A percentile compares a stretch with the other conserved stretches of the same genome.
Conservation (phyloP, 73 alveolate species). For the Uronychia binucleata region DNA sequence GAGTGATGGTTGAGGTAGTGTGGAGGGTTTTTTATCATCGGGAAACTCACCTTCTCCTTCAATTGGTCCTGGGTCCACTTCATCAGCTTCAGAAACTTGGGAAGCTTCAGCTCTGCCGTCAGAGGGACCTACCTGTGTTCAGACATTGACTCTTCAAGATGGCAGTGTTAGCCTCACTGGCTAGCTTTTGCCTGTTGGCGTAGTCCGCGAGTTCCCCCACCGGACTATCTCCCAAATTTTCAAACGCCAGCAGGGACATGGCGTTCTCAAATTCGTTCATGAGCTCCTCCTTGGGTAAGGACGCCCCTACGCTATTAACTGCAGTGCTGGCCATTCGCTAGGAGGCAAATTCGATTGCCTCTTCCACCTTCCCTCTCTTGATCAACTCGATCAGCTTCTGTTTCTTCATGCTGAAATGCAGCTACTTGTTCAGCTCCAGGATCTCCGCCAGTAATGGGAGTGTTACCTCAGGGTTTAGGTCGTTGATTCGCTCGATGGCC, state of each 20-base stretch:
- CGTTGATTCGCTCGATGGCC: conserved; percentile 69
- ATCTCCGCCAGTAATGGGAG: conserved; percentile 13
- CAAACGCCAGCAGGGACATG: conserved; percentile 78
- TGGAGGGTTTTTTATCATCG: not conserved
- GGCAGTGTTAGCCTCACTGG: not conserved
- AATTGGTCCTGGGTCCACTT: not conserved
- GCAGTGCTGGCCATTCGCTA: conserved; percentile 51
- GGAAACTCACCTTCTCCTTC: not conserved
- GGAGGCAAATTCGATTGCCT: conserved; percentile 69
- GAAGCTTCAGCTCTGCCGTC: not conserved
- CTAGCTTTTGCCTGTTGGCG: conserved; percentile 12
- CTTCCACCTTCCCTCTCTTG: conserved; percentile 59
- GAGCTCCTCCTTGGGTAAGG: conserved; percentile 12
- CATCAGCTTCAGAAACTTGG: not conserved
- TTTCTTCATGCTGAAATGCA: conserved; percentile 69
- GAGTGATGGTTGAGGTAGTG: no score
- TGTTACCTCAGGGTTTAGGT: conserved; percentile 51
- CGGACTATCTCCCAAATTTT: conserved; percentile 57
- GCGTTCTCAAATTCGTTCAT: conserved; percentile 75
- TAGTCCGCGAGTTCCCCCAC: conserved; percentile 31
- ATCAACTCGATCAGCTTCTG: conserved; percentile 78
- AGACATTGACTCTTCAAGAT: not conserved
- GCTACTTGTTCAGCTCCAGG: conserved; percentile 57
- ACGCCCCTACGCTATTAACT: conserved; percentile 22
- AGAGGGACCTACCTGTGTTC: not conserved